Conservation (phyloP, 495 filamentous ascomycete species). For the Hyaloscypha variabilis region DNA sequence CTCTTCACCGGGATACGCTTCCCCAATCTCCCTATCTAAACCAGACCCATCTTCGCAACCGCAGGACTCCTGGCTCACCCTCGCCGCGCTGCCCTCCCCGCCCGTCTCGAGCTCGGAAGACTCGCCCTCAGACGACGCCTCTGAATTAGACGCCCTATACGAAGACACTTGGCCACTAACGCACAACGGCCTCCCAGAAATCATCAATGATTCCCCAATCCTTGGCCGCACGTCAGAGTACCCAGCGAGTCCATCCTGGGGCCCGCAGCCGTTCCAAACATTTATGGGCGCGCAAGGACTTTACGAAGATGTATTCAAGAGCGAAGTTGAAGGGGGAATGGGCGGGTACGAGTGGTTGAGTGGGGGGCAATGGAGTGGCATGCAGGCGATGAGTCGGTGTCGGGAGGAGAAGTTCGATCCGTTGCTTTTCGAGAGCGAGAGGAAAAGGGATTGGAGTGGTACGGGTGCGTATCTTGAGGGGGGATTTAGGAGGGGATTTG, state of each 20-base stretch:
- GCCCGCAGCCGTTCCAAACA: conserved; percentile 30
- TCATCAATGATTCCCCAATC: conserved; percentile 12
- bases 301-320: conserved; percentile 45
- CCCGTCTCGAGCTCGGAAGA: conserved; percentile 18
- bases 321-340: conserved; percentile 35
- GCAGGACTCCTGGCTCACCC: conserved; percentile 15
- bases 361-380: conserved; percentile 17
- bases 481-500: conserved; percentile 17
- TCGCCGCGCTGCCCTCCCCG: conserved; percentile 23
- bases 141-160: conserved; percentile 28
- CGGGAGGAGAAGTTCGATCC: conserved; percentile 30
- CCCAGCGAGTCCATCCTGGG: conserved; percentile 22
- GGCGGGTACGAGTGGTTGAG: conserved; percentile 28
- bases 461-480: too few species aligned
- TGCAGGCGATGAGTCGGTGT: conserved; percentile 24
- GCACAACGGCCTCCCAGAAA: conserved; percentile 16
- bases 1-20: too few species aligned
- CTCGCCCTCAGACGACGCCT: conserved; percentile 7
- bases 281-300: conserved; percentile 32
- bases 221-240: conserved; percentile 17
- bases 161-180: conserved; percentile 26
- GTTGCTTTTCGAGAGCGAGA: conserved; percentile 8
- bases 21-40: not conserved
- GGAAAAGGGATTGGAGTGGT: conserved; percentile 10
- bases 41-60: too few species aligned